phyloP scores from a whole-genome alignment of 805 yeast genomes.

The Kurtzmaniella cleridarum region DNA sequence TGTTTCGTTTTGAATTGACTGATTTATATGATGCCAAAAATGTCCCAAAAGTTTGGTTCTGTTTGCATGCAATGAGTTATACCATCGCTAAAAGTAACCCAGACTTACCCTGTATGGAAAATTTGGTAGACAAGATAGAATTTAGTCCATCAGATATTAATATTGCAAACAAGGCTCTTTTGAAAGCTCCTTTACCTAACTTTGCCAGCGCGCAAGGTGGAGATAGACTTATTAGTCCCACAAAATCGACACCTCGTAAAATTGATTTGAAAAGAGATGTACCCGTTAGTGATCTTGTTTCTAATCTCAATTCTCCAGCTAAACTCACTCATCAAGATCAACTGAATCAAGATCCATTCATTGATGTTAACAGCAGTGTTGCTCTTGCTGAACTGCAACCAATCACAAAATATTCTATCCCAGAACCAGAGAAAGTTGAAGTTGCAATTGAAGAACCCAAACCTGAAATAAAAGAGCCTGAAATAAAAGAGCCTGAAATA shows the following conservation, averaged over 20 bases:
- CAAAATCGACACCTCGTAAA: not conserved
- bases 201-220: constrained; percentile 38
- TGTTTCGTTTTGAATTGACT: constrained; percentile 85
- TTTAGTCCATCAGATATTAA: constrained; percentile 67
- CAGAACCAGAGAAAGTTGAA: not conserved
- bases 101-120: constrained; percentile 54
- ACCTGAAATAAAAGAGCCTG: not conserved
- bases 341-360: constrained; percentile 3
- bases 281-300: no score
- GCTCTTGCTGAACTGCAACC: no score
- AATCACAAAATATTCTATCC: not conserved
- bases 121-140: constrained; percentile 55
- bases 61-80: constrained; percentile 82
- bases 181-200: constrained; percentile 70
- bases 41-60: constrained; percentile 89
- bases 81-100: constrained; percentile 54
- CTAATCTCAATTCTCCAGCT: not conserved
- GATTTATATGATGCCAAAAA: constrained; percentile 90
- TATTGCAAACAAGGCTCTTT: constrained; percentile 62
- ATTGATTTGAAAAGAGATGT: no score
- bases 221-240: constrained; percentile 16
- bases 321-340: not conserved
- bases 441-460: not conserved
- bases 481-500: constrained; percentile 18
- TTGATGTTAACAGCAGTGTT: constrained; percentile 2